These are phyloP conservation scores for Aureobasidium leucospermi DNA, from an alignment of 2,329 filamentous ascomycete species.

Conservation along the genomic window DNA sequence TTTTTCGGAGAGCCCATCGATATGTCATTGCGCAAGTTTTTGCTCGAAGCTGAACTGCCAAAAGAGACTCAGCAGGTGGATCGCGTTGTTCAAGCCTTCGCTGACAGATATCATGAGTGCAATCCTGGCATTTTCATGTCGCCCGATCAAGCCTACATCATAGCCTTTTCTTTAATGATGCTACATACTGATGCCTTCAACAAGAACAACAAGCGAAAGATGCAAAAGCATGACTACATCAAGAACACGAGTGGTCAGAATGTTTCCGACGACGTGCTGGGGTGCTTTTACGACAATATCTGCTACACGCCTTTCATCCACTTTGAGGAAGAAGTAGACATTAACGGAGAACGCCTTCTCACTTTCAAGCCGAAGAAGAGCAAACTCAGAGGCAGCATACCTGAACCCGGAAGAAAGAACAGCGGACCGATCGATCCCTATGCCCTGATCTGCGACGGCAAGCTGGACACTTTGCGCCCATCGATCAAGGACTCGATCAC, in stretches of 20 bases:
- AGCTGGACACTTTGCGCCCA: conserved; percentile 73
- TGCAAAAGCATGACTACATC: conserved; percentile 92
- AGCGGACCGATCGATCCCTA: conserved; percentile 70
- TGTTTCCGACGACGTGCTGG: conserved; percentile 86
- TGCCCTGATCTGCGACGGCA: conserved; percentile 84
- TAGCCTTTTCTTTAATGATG: conserved; percentile 93
- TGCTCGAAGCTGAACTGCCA: conserved; percentile 93
- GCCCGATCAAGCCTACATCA: conserved; percentile 94
- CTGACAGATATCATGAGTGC: conserved; percentile 95
- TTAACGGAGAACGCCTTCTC: conserved; percentile 66
- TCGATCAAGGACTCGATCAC: conserved; percentile 88
- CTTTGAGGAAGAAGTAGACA: conserved; percentile 83
- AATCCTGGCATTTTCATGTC: conserved; percentile 91
- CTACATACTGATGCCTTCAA: conserved; percentile 99
- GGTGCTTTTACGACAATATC: conserved; percentile 98
- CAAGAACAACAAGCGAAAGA: conserved; percentile 99
- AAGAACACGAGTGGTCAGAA: conserved; percentile 90
- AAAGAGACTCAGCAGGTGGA: conserved; percentile 99
- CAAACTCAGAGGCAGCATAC: conserved; percentile 57
- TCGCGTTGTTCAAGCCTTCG: conserved; percentile 85
- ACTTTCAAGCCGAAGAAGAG: conserved; percentile 65
- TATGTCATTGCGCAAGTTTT: conserved; percentile 89
- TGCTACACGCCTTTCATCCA: conserved; percentile 97
- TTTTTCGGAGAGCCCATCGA: conserved; percentile 98
- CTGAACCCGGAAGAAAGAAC: conserved; percentile 69